Base-by-base conservation (phyloP, 2,329 filamentous ascomycete species). In the Calonectria ilicicola region DNA sequence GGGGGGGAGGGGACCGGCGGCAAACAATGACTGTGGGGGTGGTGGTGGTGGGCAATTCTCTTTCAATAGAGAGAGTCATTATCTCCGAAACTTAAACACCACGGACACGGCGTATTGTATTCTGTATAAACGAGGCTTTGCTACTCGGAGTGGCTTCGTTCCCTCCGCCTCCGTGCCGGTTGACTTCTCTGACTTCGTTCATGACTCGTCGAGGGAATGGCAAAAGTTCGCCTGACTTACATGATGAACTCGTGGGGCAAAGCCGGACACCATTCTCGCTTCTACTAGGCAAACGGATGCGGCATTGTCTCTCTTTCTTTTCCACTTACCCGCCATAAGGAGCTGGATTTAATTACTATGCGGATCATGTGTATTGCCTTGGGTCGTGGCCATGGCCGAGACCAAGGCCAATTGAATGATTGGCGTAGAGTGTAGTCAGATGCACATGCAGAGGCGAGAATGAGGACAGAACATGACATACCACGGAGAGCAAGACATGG, bases 41-140 rank as follows among this genome's bases (percentile, higher is more conserved):
- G 21, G 40, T 10, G 21, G n/a, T 9, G 10, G 44, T n/a, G 44
- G 10, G 40, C 8, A 19, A 23, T 21, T 21, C 7, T 12, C 21
- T n/a, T 23, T 47, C n/a, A 23, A 47, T 47, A 53, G 26, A 60
- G 5, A 60, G 56, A 62, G 56, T 62, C 56, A 26, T 44, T 62
- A 62, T 63, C 35, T 46, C 58, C 26, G 38, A 63, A 63, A 46
- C 58, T 63, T 12, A 63, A 63, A 63, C 26, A 42, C 58, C 58
- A 44, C 38, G 58, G 29, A n/a, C 23, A 19, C 17, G 26, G 23
- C 56, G 21, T 29, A 35, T 21, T 26, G 58, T 40, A 35, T 42
- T 19, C 17, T 27, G 32, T 58, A 15, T 12, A 26, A 29, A 63
- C 19, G 38, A 63, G 15, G 26, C 23, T 63, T 63, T 19, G 26